phyloP scores from a whole-genome alignment of 495 filamentous ascomycete genomes.

The Lasiosphaeria hispida region DNA sequence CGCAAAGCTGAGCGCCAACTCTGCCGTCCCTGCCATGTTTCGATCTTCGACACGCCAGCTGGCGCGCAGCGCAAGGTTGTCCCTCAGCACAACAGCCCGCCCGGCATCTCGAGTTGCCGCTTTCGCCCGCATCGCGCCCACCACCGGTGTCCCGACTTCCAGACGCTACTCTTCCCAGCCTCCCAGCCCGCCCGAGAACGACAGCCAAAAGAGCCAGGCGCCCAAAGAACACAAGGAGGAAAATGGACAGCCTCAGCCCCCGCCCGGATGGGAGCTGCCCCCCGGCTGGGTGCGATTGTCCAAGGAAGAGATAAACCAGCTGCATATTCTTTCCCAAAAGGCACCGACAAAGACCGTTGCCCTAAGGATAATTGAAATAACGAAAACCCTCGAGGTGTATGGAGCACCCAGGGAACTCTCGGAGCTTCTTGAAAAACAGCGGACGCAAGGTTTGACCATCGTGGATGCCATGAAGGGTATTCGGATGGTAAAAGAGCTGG shows the following conservation, averaged over 20 bases:
- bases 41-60: constrained; percentile 31
- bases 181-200: constrained; percentile 17
- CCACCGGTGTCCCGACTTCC: not conserved
- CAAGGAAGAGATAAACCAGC: constrained; percentile 26
- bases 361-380: not conserved
- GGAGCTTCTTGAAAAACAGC: constrained; percentile 49
- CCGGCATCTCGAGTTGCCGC: constrained; percentile 12
- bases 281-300: constrained; percentile 37
- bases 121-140: not conserved
- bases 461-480: constrained; percentile 53
- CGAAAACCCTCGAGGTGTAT: constrained; percentile 16
- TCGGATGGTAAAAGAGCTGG: constrained; percentile 20
- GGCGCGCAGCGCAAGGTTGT: constrained; percentile 25
- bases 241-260: not conserved
- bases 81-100: constrained; percentile 22
- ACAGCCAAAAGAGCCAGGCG: constrained; percentile 7
- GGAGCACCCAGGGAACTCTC: constrained; percentile 32
- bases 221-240: not conserved
- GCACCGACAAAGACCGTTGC: constrained; percentile 4
- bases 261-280: constrained; percentile 13
- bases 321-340: constrained; percentile 1
- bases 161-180: constrained; percentile 5
- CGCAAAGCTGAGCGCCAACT: not conserved
- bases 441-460: constrained; percentile 60
- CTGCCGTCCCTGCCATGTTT: constrained; percentile 22